phyloP scores from a whole-genome alignment of 2,329 filamentous ascomycete species.

The Aspergillus fumigatus region DNA sequence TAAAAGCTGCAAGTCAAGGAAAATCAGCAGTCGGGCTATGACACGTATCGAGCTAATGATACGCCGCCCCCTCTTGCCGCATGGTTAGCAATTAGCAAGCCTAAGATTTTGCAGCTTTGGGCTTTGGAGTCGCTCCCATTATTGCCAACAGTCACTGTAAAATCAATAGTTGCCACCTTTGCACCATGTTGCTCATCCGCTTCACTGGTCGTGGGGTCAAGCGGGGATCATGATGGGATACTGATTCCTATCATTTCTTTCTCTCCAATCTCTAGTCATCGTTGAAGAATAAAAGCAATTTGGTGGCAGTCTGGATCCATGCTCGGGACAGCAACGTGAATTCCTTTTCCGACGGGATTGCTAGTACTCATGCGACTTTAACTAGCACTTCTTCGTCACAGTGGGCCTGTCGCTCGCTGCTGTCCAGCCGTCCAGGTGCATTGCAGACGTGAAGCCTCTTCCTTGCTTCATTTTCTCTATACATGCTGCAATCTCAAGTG shows the following conservation, averaged over 20 bases:
- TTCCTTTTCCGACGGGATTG: background rate
- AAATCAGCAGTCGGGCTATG: slow-evolving; percentile 27
- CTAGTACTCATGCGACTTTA: slow-evolving; percentile 2
- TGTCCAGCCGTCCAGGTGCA: slow-evolving; percentile 6
- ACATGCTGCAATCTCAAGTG: slow-evolving; percentile 1
- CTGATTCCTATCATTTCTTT: background rate
- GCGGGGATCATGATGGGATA: background rate
- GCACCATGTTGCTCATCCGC: background rate
- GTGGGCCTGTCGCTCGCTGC: slow-evolving; percentile 8
- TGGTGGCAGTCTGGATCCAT: background rate
- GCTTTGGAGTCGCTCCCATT: background rate
- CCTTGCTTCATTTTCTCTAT: slow-evolving; percentile 13
- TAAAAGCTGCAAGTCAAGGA: slow-evolving; percentile 24
- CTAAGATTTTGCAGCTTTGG: background rate
- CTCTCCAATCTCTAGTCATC: background rate
- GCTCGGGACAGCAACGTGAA: background rate
- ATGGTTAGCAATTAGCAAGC: background rate
- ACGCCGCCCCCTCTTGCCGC: background rate
- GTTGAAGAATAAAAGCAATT: background rate
- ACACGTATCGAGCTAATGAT: slow-evolving; percentile 22
- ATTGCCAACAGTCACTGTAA: background rate
- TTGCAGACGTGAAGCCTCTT: slow-evolving; percentile 8
- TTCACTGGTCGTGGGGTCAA: background rate
- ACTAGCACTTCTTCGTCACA: slow-evolving; percentile 8
- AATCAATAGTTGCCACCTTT: background rate